Evolutionary conservation across 495 filamentous ascomycete genomes (phyloP), one percentile per base, ranked within the genome.

Genomic region (Pyrenula aspistea): DNA sequence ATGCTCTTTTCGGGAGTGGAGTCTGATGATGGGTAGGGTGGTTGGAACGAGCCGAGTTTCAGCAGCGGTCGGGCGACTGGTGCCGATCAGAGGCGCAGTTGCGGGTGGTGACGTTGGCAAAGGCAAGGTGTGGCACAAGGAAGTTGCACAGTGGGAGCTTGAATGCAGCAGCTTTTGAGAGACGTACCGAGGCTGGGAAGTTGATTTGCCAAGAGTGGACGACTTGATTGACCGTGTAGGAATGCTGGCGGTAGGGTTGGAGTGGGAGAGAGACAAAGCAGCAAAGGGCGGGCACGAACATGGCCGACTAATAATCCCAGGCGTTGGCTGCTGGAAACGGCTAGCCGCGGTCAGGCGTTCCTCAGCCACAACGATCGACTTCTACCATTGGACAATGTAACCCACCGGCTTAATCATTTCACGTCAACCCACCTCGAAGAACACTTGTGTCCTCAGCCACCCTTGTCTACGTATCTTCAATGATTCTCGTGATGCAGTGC

Each of bases 21-120:
- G 50, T 24, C 10, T 19, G 50, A 52, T 52, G n/a, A 24, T 52
- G 20, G 50, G 50, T 20, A 19, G 19, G 22, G 22, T 52, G 50
- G 22, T 52, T 52, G 50, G 22, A 52, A 52, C 50, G n/a, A 20
- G 22, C 50, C 50, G 50, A 52, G 50, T 21, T 52, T 52, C 19
- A 52, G 22, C 19, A 24, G 19, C n/a, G 50, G 19, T 52, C 19
- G 50, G 50, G 50, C 19, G 50, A 52, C 31, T 10, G 50, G 22
- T 52, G 22, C 22, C 50, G 50, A 52, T 21, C 19, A 19, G 22
- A 52, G 50, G 50, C n/a, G 19, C 8, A 21, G 50, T 15, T 4
- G 4, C 8, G 31, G 15, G 31, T 42, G 31, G 31, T 42, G 31
- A 42, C 31, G 31, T 42, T 42, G 4, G 31, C 31, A 42, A 42